Conservation (phyloP, 495 filamentous ascomycete genomes). For the Aspergillus biplanus region DNA sequence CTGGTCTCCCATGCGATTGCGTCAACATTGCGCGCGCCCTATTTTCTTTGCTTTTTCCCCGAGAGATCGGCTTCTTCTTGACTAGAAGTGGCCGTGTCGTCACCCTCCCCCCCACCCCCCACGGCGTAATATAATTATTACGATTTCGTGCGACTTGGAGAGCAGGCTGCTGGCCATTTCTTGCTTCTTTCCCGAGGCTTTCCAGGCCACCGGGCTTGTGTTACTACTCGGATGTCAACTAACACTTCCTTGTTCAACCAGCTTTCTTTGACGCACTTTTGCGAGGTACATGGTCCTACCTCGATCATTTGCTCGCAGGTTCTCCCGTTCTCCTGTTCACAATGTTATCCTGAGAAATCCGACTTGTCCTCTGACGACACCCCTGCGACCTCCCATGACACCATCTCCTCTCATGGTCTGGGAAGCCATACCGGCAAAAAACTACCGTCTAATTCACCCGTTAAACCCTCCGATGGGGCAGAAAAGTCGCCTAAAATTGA, state of each 20-base stretch:
- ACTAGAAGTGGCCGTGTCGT: not conserved
- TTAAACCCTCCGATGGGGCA: constrained; percentile 23
- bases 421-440: constrained; percentile 24
- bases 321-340: constrained; percentile 73
- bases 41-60: constrained; percentile 11
- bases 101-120: not conserved
- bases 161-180: not conserved
- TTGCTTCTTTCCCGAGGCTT: constrained; percentile 9
- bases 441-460: constrained; percentile 21
- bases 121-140: constrained; percentile 9
- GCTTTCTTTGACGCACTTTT: constrained; percentile 96
- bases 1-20: constrained; percentile 3
- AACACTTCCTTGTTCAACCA: constrained; percentile 35
- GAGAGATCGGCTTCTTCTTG: constrained; percentile 1
- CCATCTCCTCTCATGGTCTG: constrained; percentile 26
- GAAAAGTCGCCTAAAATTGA: constrained; percentile 45
- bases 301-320: constrained; percentile 95
- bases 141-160: constrained; percentile 8
- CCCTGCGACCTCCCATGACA: constrained; percentile 39
- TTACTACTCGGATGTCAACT: constrained; percentile 11
- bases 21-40: constrained; percentile 14
- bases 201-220: constrained; percentile 9
- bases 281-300: constrained; percentile 92
- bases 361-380: constrained; percentile 38
- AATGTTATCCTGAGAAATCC: constrained; percentile 59